These are phyloP conservation scores for Colletotrichum viniferum DNA, from an alignment of 2,329 filamentous ascomycete genomes.

Conservation along the genomic window DNA sequence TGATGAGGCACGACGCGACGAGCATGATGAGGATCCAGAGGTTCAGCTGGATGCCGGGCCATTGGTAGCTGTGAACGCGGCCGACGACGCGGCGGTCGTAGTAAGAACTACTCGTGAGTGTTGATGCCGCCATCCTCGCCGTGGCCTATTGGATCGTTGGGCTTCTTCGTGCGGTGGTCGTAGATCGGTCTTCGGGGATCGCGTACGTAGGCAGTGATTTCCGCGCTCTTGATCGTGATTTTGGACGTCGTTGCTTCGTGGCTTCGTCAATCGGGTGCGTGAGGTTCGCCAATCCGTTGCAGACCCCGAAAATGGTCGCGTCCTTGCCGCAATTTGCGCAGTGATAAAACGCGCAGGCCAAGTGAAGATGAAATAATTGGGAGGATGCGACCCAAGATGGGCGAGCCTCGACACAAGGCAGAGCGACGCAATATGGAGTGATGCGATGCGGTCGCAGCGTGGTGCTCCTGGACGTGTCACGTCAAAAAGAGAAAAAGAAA, in stretches of 20 bases:
- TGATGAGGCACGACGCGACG: conserved; percentile 59
- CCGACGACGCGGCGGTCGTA: conserved; percentile 47
- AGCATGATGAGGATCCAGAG: conserved; percentile 72
- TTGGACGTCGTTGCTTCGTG: background rate
- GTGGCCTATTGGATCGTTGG: background rate
- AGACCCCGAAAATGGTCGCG: background rate
- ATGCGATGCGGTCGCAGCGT: background rate
- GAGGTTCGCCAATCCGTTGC: background rate
- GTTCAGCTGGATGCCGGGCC: conserved; percentile 71
- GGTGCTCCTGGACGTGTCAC: background rate
- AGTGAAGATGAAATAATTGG: background rate
- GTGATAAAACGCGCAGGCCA: background rate
- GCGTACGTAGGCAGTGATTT: background rate
- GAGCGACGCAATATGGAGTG: background rate
- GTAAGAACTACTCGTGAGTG: conserved; percentile 45
- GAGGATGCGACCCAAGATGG: background rate
- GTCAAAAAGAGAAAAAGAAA: background rate
- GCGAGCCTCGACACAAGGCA: background rate
- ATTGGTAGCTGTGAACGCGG: conserved; percentile 66
- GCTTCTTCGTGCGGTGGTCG: background rate
- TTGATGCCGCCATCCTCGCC: conserved; percentile 34
- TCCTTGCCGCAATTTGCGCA: background rate
- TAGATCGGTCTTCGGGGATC: background rate
- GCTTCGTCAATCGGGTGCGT: background rate
- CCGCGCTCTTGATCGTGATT: background rate